Conservation (phyloP, 2,329 filamentous ascomycete genomes). For the Trichoderma sp. region DNA sequence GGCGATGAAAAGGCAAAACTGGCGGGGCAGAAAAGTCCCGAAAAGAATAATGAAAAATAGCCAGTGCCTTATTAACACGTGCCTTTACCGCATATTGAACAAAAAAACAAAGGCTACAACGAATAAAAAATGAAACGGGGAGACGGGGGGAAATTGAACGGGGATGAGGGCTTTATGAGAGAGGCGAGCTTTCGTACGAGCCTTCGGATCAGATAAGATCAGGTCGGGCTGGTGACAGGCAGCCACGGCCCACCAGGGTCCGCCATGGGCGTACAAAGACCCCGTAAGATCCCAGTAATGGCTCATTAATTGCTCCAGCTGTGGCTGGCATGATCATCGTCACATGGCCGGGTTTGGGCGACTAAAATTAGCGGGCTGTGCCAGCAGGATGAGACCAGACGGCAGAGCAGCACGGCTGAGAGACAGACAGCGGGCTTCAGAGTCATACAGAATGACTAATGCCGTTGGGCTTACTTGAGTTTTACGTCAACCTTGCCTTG, state of each 20-base stretch:
- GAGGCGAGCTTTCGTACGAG: conserved; percentile 2
- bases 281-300: background rate
- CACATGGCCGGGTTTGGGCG: conserved; percentile 18
- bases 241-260: conserved; percentile 16
- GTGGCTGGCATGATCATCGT: conserved; percentile 18
- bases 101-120: background rate
- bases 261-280: background rate
- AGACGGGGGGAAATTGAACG: background rate
- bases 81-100: background rate
- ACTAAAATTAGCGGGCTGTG: conserved; percentile 15
- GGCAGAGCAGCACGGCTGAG: background rate
- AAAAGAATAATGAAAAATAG: background rate
- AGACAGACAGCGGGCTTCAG: conserved; percentile 32
- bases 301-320: background rate
- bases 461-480: background rate
- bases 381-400: conserved; percentile 7
- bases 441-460: background rate
- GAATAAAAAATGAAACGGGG: background rate
- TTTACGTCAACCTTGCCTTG: background rate
- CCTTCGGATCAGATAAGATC: conserved; percentile 22
- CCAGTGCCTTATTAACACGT: background rate
- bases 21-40: background rate
- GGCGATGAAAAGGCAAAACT: background rate
- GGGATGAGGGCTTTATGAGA: conserved; percentile 19
- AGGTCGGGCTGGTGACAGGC: conserved; percentile 10